Evolutionary conservation across 1,284 basidiomycete species (phyloP), one percentile per base, ranked within the genome.

Genomic region (Chalciporus sp.): DNA sequence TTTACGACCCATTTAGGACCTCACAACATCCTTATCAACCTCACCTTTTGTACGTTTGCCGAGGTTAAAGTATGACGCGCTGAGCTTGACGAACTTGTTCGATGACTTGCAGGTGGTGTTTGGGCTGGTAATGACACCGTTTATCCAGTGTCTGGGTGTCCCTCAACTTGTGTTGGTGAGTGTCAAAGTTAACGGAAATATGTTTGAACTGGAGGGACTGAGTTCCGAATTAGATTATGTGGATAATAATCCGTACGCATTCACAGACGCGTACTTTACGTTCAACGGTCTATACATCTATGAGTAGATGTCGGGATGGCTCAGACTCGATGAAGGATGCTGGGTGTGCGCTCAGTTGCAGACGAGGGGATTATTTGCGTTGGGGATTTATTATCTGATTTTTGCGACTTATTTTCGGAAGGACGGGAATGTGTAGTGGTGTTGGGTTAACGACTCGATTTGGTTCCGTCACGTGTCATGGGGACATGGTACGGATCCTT

Each of bases 51-150:
- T 64, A 39, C 39, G 62, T 52, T 26, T 16, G 2, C 6, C 8
- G 12, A 5, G 8, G 28, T 8, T 1, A 29, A 17, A 12, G n/a
- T 26, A 4, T 9, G 16, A n/a, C 3, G 35, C 6, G 9, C 17
- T 7, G n/a, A 7, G 19, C 20, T 51, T 2, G 14, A 28, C 12
- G 29, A n/a, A 12, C 6, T 23, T 23, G 23, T 2, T 3, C 23
- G 23, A 2, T 23, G 23, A 41, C 6, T 11, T 28, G 8, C 20
- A 67, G 73, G 75, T 48, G 75, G 75, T 11, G 70, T 72, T 57
- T 75, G 70, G 71, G 75, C 74, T 31, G 75, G 76, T 3, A 60
- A 56, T 43, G 49, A 39, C 16, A 41, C 35, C 2, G 60, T 61
- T 26, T 75, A 71, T 51, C 41, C 41, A 6, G 33, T 53, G 12